Conservation (phyloP, 768 basidiomycete species). For the Galerina marginata region DNA sequence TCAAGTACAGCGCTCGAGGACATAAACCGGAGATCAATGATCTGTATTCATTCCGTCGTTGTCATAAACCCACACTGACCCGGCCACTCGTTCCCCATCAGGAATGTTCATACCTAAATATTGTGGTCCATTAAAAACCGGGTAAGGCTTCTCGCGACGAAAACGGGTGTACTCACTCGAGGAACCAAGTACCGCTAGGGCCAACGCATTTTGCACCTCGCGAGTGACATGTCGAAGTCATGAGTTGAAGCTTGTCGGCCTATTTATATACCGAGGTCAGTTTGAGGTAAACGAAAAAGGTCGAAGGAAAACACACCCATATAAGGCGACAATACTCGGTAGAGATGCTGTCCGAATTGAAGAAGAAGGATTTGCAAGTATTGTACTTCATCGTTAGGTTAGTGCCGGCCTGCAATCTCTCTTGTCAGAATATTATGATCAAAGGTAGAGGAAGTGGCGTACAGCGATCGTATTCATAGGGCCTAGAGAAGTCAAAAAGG, state of each 20-base stretch:
- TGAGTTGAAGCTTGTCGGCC: slow-evolving; percentile 12
- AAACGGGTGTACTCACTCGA: slow-evolving; percentile 4
- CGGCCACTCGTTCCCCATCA: not conserved
- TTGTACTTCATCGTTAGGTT: slow-evolving; percentile 13
- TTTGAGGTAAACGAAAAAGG: not conserved
- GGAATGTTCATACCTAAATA: slow-evolving; percentile 1
- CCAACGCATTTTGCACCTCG: slow-evolving; percentile 13
- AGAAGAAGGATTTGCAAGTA: slow-evolving; percentile 19
- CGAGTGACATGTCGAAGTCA: slow-evolving; percentile 8
- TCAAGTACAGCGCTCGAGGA: no score
- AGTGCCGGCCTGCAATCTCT: not conserved
- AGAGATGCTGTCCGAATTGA: slow-evolving; percentile 7
- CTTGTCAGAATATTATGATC: not conserved
- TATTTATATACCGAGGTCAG: not conserved
- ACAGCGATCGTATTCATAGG: slow-evolving; percentile 14
- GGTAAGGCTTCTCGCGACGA: not conserved
- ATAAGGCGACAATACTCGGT: slow-evolving; percentile 16
- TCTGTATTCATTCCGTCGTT: no score
- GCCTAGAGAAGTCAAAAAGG: not conserved
- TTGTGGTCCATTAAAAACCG: not conserved
- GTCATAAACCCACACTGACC: no score
- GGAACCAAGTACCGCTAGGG: slow-evolving; percentile 4
- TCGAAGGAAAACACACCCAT: slow-evolving; percentile 3
- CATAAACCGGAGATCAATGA: no score
- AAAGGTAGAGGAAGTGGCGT: not conserved